Evolutionary conservation across 345 rosid genomes (phyloP).

Genomic region (Raphanus raphanistrum): DNA sequence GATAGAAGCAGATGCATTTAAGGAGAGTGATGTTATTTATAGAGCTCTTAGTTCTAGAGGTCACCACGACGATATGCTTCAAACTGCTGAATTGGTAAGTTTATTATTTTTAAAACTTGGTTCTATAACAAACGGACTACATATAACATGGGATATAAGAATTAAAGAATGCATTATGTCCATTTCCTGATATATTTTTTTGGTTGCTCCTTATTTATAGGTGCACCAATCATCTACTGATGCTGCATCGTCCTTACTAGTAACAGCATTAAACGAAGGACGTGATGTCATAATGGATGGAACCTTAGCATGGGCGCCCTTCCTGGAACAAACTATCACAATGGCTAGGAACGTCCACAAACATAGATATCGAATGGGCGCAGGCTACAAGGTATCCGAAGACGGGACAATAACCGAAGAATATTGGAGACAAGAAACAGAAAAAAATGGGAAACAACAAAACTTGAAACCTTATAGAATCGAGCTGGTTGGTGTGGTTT

Average conservation of each 20-base stretch:
- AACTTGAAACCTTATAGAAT: conserved; percentile 72
- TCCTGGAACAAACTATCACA: conserved; percentile 75
- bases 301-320: conserved; percentile 88
- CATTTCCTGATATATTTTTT: neutral
- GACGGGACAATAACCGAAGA: conserved; percentile 66
- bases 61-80: conserved; percentile 79
- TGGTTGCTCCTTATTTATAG: conserved; percentile 30
- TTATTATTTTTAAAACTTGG: neutral
- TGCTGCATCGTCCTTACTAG: conserved; percentile 88
- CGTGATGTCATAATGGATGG: conserved; percentile 96
- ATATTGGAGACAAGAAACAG: conserved; percentile 66
- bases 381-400: conserved; percentile 63
- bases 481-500: conserved; percentile 82
- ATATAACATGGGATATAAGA: neutral
- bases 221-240: conserved; percentile 90
- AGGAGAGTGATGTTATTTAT: conserved; percentile 87
- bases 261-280: conserved; percentile 91
- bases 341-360: conserved; percentile 89
- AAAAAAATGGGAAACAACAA: conserved; percentile 20
- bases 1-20: conserved; percentile 96
- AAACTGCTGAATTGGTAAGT: conserved; percentile 76
- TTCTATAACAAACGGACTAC: neutral
- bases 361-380: conserved; percentile 73
- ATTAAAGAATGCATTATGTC: neutral
- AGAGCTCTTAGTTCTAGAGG: conserved; percentile 76